Evolutionary conservation across 2,329 filamentous ascomycete species (phyloP).

Genomic region (Escovopsis weberi): DNA sequence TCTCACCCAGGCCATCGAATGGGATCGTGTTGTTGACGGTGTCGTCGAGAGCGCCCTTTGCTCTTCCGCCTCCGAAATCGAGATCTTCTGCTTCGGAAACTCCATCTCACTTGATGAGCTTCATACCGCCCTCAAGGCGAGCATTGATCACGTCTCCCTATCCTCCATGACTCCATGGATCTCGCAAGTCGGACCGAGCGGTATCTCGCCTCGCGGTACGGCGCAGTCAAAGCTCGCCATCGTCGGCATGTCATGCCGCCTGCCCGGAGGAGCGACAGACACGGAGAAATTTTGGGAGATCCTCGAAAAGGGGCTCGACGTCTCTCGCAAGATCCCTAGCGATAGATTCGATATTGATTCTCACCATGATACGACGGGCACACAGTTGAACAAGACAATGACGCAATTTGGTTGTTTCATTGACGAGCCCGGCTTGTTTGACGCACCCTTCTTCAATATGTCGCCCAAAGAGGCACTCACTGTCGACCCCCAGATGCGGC

Average conservation of each 20-base stretch:
- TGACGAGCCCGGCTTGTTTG: constrained; percentile 56
- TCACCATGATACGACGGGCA: constrained; percentile 51
- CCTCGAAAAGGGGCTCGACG: constrained; percentile 49
- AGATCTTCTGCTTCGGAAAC: neutral
- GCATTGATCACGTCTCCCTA: constrained; percentile 1
- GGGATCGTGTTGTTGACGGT: constrained; percentile 5
- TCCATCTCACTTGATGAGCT: neutral
- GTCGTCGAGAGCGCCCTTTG: neutral
- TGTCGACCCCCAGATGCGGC: constrained; percentile 59
- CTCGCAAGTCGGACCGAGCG: neutral
- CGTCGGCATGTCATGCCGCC: constrained; percentile 42
- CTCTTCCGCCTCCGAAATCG: neutral
- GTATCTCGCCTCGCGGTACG: neutral
- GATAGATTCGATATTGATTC: constrained; percentile 51
- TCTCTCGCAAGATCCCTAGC: constrained; percentile 42
- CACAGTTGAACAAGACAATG: constrained; percentile 50
- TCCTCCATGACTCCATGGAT: neutral
- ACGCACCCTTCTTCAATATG: constrained; percentile 67
- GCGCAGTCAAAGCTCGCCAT: constrained; percentile 52
- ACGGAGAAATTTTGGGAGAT: constrained; percentile 42
- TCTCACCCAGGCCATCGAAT: constrained; percentile 5
- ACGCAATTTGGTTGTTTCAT: constrained; percentile 55
- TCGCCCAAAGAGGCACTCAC: constrained; percentile 59
- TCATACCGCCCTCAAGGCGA: neutral
- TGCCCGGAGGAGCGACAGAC: constrained; percentile 21